These are phyloP conservation scores for Phytophthora fragariaefolia DNA, from an alignment of 352 stramenopile species.

Conservation along the genomic window DNA sequence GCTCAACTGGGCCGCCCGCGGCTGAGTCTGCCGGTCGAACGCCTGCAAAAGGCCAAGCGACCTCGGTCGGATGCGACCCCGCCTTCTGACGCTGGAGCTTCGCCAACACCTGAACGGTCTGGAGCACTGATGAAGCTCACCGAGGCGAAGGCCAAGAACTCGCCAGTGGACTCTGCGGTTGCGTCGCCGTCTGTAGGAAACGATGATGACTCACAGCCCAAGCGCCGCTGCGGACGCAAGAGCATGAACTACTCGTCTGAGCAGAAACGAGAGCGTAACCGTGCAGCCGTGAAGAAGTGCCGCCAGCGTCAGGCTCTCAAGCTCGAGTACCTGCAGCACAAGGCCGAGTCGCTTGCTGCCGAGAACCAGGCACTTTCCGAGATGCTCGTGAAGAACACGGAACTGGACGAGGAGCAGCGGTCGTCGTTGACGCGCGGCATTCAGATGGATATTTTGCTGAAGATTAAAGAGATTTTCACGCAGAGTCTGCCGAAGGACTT, in stretches of 20 bases:
- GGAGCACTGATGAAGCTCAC: not conserved
- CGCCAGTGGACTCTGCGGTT: not conserved
- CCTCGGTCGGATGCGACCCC: slow-evolving; percentile 8
- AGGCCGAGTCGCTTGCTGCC: slow-evolving; percentile 65
- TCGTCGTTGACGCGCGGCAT: slow-evolving; percentile 77
- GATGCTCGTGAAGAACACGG: slow-evolving; percentile 76
- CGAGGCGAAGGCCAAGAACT: slow-evolving; percentile 24
- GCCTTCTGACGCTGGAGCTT: slow-evolving; percentile 15
- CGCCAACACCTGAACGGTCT: slow-evolving; percentile 1
- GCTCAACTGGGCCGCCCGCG: slow-evolving; percentile 4
- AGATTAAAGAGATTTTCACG: slow-evolving; percentile 91
- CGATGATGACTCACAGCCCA: slow-evolving; percentile 36
- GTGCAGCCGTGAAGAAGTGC: slow-evolving; percentile 87
- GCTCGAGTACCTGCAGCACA: slow-evolving; percentile 79
- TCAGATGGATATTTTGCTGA: slow-evolving; percentile 88
- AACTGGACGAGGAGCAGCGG: slow-evolving; percentile 62
- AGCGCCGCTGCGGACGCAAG: slow-evolving; percentile 80
- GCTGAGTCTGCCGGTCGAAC: slow-evolving; percentile 4
- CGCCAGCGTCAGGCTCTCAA: slow-evolving; percentile 84
- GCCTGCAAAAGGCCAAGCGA: slow-evolving; percentile 24
- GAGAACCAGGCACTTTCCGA: slow-evolving; percentile 80
- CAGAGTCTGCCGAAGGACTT: slow-evolving; percentile 88
- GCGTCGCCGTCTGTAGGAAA: slow-evolving; percentile 11
- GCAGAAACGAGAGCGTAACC: slow-evolving; percentile 85
- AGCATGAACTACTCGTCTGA: slow-evolving; percentile 90